These are phyloP conservation scores for Pseudogymnoascus sp. DNA, from an alignment of 2,329 filamentous ascomycete genomes.

Conservation along the genomic window DNA sequence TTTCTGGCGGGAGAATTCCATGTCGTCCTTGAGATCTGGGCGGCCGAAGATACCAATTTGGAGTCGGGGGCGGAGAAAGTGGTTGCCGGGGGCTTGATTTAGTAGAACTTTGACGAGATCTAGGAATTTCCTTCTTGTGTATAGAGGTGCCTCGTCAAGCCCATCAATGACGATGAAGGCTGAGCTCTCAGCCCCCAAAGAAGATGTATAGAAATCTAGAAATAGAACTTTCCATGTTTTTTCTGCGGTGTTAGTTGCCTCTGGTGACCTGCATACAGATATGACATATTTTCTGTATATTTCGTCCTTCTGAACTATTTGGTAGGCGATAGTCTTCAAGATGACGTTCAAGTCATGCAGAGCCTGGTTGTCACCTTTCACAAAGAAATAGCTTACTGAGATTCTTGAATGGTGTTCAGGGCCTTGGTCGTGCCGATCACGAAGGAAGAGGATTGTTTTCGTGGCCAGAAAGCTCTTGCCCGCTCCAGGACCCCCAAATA, in stretches of 20 bases:
- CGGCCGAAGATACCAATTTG: background rate
- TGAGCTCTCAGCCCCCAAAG: background rate
- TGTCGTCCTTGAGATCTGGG: background rate
- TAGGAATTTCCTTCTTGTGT: background rate
- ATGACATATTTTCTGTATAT: background rate
- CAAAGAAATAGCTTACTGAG: background rate
- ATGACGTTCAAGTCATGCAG: background rate
- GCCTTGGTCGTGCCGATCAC: background rate
- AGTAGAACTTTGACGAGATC: background rate
- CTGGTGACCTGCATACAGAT: background rate
- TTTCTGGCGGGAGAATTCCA: background rate
- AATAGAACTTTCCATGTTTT: background rate
- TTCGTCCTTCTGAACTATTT: background rate
- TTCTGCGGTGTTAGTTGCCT: background rate
- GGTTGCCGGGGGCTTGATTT: background rate
- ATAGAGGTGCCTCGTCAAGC: background rate
- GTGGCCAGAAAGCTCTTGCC: background rate
- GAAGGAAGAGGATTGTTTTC: background rate
- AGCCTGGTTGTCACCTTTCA: background rate
- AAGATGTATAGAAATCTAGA: background rate
- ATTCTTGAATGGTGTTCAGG: background rate
- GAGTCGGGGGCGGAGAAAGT: background rate
- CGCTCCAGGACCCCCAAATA: background rate
- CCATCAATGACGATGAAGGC: background rate
- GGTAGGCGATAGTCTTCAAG: background rate